Percentiles rank a stretch among this genome's conserved stretches.
Conservation (phyloP, 345 rosid genomes). For the Clausena lansium region DNA sequence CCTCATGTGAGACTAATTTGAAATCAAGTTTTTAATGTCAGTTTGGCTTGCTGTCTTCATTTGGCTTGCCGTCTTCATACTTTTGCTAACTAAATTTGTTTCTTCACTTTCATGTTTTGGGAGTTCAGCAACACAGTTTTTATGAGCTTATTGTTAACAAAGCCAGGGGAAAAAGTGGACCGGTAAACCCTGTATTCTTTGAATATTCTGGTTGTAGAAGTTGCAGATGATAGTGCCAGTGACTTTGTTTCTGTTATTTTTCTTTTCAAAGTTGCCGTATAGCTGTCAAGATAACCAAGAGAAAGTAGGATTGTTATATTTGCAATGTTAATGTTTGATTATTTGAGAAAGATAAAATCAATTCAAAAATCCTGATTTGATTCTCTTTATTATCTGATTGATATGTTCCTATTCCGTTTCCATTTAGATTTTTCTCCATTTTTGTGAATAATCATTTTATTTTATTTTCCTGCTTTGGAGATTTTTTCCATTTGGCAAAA, state of each 20-base stretch:
- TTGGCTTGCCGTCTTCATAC: neutral
- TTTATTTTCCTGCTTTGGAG: neutral
- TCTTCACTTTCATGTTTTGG: conserved; percentile 20
- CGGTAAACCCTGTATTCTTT: conserved; percentile 49
- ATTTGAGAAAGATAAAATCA: conserved; percentile 8
- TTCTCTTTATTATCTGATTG: neutral
- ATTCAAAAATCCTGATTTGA: neutral
- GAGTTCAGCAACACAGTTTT: conserved; percentile 96
- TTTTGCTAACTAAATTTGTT: conserved; percentile 7
- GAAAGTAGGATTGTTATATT: neutral
- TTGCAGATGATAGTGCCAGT: neutral
- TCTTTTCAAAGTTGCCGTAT: neutral
- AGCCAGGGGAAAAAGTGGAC: conserved; percentile 99
- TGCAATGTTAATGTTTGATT: conserved; percentile 1
- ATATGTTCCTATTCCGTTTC: neutral
- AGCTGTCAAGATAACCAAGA: conserved; percentile 4
- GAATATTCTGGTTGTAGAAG: neutral
- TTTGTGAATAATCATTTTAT: neutral
- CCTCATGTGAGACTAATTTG: conserved; percentile 74
- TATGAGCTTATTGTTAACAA: conserved; percentile 92
- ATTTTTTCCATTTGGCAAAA: neutral
- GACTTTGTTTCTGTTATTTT: neutral
- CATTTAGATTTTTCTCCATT: neutral
- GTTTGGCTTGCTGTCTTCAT: neutral
- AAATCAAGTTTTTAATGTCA: neutral